Percentiles rank a stretch among this genome's conserved stretches.
Evolutionary conservation across 2,329 filamentous ascomycete species (phyloP).

Genomic region (Talaromyces sp.): DNA sequence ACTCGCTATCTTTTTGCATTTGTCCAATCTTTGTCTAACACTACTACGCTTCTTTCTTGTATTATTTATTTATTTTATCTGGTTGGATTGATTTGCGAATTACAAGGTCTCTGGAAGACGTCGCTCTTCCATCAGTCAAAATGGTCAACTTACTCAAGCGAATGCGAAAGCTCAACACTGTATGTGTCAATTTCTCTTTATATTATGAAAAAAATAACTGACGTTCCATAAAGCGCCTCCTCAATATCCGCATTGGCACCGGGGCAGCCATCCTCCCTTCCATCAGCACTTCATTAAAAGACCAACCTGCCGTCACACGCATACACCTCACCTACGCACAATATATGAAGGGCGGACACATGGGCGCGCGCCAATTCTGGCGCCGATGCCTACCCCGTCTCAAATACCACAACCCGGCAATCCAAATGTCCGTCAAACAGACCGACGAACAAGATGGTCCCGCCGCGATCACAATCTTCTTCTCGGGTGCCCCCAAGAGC

Average conservation of each 20-base stretch:
- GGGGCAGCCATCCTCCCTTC: constrained; percentile 74
- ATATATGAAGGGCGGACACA: constrained; percentile 37
- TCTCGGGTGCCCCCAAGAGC: constrained; percentile 28
- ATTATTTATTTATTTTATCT: background rate
- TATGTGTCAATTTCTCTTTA: constrained; percentile 32
- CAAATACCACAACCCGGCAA: constrained; percentile 87
- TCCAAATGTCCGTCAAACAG: constrained; percentile 78
- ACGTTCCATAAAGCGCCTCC: constrained; percentile 52
- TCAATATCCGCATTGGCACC: constrained; percentile 71
- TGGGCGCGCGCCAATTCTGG: constrained; percentile 76
- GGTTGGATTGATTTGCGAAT: background rate
- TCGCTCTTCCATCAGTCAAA: constrained; percentile 21
- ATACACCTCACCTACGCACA: constrained; percentile 42
- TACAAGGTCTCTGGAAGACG: constrained; percentile 11
- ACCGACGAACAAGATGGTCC: constrained; percentile 48
- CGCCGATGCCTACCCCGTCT: constrained; percentile 73
- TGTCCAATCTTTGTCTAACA: background rate
- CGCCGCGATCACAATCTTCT: constrained; percentile 39
- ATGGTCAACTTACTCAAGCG: constrained; percentile 56
- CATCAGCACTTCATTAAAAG: constrained; percentile 23
- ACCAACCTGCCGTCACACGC: constrained; percentile 36
- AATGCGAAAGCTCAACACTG: constrained; percentile 68
- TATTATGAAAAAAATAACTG: constrained; percentile 20
- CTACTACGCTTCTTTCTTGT: background rate
- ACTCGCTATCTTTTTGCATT: background rate